phyloP scores from a whole-genome alignment of 176 grass and related monocot species.

The Olyra latifolia region DNA sequence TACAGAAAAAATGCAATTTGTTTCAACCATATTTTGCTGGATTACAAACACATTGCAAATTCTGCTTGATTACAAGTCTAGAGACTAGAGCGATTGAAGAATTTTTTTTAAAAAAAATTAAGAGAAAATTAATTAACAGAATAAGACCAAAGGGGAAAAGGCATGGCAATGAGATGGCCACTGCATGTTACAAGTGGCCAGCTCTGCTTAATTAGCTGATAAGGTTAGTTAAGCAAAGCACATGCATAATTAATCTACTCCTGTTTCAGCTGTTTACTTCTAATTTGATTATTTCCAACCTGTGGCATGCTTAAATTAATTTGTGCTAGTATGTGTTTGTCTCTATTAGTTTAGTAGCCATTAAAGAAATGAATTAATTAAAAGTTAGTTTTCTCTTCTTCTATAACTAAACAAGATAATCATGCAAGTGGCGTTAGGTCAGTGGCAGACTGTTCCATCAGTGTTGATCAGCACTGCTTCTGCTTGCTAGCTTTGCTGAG shows the following conservation, averaged over 20 bases:
- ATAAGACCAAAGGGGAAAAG: background rate
- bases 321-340: background rate
- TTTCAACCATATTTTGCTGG: slow-evolving; percentile 1
- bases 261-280: background rate
- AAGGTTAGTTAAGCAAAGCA: background rate
- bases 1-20: background rate
- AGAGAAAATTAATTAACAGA: background rate
- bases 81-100: background rate
- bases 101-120: background rate
- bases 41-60: too few species aligned
- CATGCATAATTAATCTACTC: background rate
- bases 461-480: background rate
- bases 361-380: background rate
- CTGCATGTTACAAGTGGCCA: background rate
- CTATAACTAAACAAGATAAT: background rate
- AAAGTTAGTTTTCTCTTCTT: background rate
- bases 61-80: background rate
- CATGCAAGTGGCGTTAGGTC: background rate
- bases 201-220: background rate
- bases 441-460: background rate
- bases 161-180: background rate
- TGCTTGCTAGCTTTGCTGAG: too few species aligned
- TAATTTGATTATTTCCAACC: background rate
- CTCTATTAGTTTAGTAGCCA: background rate
- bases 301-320: background rate